Percentiles rank a stretch among this genome's conserved stretches.
phyloP scores from a whole-genome alignment of 1,139 yeast species.

The Geotrichum armillariae region DNA sequence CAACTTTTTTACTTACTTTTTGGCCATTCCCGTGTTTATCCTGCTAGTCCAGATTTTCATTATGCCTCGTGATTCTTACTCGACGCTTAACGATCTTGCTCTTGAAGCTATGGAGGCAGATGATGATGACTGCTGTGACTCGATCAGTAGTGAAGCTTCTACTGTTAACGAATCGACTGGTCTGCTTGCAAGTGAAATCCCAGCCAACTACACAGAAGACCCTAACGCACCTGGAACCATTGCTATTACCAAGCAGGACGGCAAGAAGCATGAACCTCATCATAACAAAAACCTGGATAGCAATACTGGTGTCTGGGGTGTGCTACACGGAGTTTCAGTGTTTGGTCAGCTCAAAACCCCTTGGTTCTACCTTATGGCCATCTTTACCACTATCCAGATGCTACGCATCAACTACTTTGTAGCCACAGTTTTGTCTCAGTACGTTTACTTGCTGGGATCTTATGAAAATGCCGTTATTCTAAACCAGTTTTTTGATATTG shows the following conservation, averaged over 20 bases:
- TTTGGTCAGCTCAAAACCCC: conserved; percentile 64
- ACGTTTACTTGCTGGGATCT: conserved; percentile 61
- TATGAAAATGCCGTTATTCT: conserved; percentile 55
- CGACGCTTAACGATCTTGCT: conserved; percentile 65
- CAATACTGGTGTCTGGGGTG: conserved; percentile 75
- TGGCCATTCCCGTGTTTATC: conserved; percentile 73
- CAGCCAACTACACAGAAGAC: conserved; percentile 11
- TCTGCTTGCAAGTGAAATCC: conserved; percentile 9
- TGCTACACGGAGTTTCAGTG: conserved; percentile 67
- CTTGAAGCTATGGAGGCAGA: conserved; percentile 24
- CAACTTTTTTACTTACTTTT: conserved; percentile 63
- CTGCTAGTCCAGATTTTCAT: conserved; percentile 66
- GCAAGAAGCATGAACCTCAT: conserved; percentile 16
- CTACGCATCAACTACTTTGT: conserved; percentile 87
- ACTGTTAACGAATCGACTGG: conserved; percentile 24
- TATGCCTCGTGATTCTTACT: conserved; percentile 79
- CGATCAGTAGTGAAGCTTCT: conserved; percentile 18
- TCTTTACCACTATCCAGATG: conserved; percentile 85
- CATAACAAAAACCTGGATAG: conserved; percentile 45
- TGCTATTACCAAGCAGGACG: conserved; percentile 9
- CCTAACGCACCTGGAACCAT: conserved; percentile 15
- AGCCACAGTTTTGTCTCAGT: conserved; percentile 82
- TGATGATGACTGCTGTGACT: conserved; percentile 24
- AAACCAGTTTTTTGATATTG: conserved; percentile 77
- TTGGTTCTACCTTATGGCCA: conserved; percentile 77